phyloP scores from a whole-genome alignment of 2,329 filamentous ascomycete species.

The Clarireedia monteithiana region DNA sequence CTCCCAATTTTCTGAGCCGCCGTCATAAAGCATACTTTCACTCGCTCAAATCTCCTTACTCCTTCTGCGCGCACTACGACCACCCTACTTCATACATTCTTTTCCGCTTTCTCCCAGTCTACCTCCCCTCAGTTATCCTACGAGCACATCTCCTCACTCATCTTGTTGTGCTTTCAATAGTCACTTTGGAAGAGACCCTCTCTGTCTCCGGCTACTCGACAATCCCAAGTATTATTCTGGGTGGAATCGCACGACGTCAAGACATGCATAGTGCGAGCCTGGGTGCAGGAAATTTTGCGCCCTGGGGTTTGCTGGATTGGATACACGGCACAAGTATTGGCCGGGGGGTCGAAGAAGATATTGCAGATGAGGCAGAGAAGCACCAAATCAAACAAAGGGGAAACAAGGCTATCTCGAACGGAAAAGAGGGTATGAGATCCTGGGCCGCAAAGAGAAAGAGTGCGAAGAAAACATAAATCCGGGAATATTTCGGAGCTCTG shows the following conservation, averaged over 20 bases:
- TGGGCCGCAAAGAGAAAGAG: conserved; percentile 22
- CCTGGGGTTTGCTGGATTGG: conserved; percentile 58
- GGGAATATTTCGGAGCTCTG: no score
- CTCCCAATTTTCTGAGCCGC: conserved; percentile 31
- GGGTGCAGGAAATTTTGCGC: conserved; percentile 52
- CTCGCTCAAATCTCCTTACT: conserved; percentile 47
- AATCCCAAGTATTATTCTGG: conserved; percentile 43
- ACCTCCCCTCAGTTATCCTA: conserved; percentile 56
- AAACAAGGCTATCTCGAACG: conserved; percentile 29
- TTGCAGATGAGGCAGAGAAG: conserved; percentile 47
- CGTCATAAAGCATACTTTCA: conserved; percentile 44
- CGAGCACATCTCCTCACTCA: conserved; percentile 68
- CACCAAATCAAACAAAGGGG: conserved; percentile 40
- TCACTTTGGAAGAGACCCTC: conserved; percentile 59
- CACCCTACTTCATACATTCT: conserved; percentile 59
- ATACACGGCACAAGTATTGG: conserved; percentile 47
- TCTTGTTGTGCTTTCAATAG: conserved; percentile 53
- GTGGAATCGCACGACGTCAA: conserved; percentile 42
- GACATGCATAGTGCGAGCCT: conserved; percentile 49
- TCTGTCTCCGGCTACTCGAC: conserved; percentile 61
- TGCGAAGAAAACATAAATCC: conserved; percentile 13
- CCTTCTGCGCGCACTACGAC: conserved; percentile 58
- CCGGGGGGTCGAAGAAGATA: conserved; percentile 44
- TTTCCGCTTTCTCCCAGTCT: conserved; percentile 55
- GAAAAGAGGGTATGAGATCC: conserved; percentile 26